These are phyloP conservation scores for Bombardia bombarda DNA, from an alignment of 495 filamentous ascomycete genomes.

Conservation along the genomic window DNA sequence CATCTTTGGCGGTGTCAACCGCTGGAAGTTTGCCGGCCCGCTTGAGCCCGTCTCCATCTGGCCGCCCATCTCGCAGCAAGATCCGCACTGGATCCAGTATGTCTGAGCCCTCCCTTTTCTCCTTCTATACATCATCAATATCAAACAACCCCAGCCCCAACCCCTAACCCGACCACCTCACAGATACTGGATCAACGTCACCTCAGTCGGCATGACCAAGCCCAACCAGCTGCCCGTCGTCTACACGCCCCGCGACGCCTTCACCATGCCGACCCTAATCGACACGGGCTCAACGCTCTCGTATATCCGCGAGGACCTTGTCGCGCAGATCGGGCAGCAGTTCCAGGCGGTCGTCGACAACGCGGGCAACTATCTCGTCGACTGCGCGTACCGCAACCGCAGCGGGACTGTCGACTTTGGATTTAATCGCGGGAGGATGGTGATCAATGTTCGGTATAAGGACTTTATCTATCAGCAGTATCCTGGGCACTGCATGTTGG, in stretches of 20 bases:
- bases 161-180: not conserved
- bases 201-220: slow-evolving; percentile 31
- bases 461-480: slow-evolving; percentile 36
- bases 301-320: slow-evolving; percentile 31
- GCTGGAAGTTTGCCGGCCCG: slow-evolving; percentile 34
- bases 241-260: slow-evolving; percentile 23
- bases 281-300: slow-evolving; percentile 36
- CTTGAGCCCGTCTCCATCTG: slow-evolving; percentile 34
- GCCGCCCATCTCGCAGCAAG: slow-evolving; percentile 31
- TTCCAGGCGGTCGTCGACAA: slow-evolving; percentile 27
- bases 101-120: not conserved
- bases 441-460: slow-evolving; percentile 34
- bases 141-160: not conserved
- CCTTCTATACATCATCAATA: not conserved
- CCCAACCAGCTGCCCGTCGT: slow-evolving; percentile 17
- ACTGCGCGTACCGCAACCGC: slow-evolving; percentile 24
- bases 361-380: slow-evolving; percentile 29
- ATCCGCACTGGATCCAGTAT: slow-evolving; percentile 26
- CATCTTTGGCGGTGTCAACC: slow-evolving; percentile 37
- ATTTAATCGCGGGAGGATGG: slow-evolving; percentile 34
- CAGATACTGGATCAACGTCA: slow-evolving; percentile 37
- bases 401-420: slow-evolving; percentile 35
- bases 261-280: slow-evolving; percentile 30
- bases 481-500: slow-evolving; percentile 29
- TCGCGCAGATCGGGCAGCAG: slow-evolving; percentile 25